Conservation (phyloP, 1,284 basidiomycete genomes). For the Austroboletus novae-zelandiae region DNA sequence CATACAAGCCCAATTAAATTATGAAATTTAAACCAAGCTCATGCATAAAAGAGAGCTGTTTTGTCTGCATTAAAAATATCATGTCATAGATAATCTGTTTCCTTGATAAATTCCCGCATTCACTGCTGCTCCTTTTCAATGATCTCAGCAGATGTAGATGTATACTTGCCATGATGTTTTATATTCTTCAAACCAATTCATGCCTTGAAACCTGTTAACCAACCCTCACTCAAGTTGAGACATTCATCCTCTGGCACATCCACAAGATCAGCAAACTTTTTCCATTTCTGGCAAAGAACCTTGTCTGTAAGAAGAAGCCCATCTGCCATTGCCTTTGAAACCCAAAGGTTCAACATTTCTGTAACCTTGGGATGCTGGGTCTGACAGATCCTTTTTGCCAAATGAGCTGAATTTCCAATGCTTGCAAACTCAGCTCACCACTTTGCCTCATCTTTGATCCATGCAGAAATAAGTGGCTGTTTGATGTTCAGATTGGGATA, state of each 20-base stretch:
- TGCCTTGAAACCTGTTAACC: background rate
- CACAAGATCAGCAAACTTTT: no score
- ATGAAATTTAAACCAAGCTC: no score
- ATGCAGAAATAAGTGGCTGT: conserved; percentile 2
- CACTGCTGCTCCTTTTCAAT: background rate
- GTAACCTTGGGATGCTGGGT: background rate
- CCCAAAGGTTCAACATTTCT: background rate
- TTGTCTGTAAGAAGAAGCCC: background rate
- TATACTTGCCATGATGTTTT: background rate
- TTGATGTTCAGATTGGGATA: conserved; percentile 5
- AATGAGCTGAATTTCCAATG: background rate
- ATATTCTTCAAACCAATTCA: background rate
- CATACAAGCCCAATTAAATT: background rate
- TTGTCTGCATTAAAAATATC: background rate
- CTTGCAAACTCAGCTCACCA: background rate
- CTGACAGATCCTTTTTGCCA: background rate
- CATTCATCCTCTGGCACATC: no score
- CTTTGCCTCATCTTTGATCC: background rate
- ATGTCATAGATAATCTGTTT: background rate
- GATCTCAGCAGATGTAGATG: background rate
- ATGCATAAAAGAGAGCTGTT: background rate
- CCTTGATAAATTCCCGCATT: background rate
- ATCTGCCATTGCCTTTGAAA: background rate
- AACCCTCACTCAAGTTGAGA: background rate
- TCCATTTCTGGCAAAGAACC: background rate